These are phyloP conservation scores for Triticum dicoccoides DNA, from an alignment of 176 grass and related monocot genomes.

Conservation along the genomic window DNA sequence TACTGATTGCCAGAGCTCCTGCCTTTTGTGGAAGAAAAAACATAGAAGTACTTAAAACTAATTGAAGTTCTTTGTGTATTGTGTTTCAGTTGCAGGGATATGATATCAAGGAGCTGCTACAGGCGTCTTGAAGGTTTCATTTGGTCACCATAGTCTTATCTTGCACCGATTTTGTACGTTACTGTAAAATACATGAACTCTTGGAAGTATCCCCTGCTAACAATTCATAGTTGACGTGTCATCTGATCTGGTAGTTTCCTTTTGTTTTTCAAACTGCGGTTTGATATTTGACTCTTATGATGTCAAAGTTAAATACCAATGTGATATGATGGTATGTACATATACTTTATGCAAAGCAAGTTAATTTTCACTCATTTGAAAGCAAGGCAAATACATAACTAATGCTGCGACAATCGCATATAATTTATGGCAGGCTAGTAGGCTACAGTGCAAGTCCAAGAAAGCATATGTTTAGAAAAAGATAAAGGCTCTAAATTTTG, in stretches of 20 bases:
- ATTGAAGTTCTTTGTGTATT: constrained; percentile 19
- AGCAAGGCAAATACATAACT: neutral
- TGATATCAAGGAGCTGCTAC: constrained; percentile 75
- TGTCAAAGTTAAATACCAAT: neutral
- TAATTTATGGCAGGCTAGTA: too few relatives aligned
- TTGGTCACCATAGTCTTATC: constrained; percentile 21
- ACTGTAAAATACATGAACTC: too few relatives aligned
- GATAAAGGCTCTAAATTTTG: too few relatives aligned
- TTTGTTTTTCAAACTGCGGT: neutral
- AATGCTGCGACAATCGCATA: neutral
- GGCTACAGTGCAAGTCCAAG: too few relatives aligned
- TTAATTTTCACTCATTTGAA: too few relatives aligned
- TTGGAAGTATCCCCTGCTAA: too few relatives aligned
- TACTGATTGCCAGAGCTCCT: neutral
- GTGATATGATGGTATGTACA: neutral
- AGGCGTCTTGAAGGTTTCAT: constrained; percentile 55
- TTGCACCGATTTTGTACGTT: neutral
- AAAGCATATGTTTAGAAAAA: too few relatives aligned
- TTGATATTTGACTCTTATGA: neutral
- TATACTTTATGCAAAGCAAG: neutral
- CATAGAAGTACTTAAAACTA: constrained; percentile 5
- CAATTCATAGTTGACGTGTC: too few relatives aligned
- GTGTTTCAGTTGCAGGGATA: constrained; percentile 77
- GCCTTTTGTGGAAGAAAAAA: neutral
- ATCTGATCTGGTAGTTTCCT: neutral